A percentile compares a stretch with the other conserved stretches of the same genome.
phyloP scores from a whole-genome alignment of 1,139 yeast genomes.

The Yamadazyma triangularis region DNA sequence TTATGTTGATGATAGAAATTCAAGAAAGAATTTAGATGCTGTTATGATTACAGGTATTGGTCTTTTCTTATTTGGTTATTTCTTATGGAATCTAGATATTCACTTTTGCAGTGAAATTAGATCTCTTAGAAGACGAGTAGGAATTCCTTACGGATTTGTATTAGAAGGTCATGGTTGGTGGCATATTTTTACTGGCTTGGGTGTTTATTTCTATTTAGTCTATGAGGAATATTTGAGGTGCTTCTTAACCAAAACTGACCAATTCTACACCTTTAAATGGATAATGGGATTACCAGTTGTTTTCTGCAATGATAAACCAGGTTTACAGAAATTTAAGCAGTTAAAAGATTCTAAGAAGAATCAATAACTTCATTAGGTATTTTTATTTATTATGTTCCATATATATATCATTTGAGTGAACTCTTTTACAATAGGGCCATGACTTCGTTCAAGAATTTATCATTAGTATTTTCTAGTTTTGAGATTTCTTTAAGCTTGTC shows the following conservation, averaged over 20 bases:
- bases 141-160: constrained; percentile 83
- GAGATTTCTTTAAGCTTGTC: constrained; percentile 34
- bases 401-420: constrained; percentile 1
- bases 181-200: constrained; percentile 85
- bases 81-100: constrained; percentile 83
- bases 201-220: constrained; percentile 53
- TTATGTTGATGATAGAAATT: constrained; percentile 46
- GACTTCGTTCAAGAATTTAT: constrained; percentile 41
- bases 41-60: constrained; percentile 59
- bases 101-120: constrained; percentile 70
- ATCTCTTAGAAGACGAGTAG: constrained; percentile 56
- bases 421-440: constrained; percentile 29
- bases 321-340: constrained; percentile 19
- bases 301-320: constrained; percentile 24
- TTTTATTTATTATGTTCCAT: constrained; percentile 1
- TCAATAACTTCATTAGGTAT: no score
- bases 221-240: constrained; percentile 71
- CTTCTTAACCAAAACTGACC: constrained; percentile 49
- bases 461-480: constrained; percentile 18
- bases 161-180: constrained; percentile 98
- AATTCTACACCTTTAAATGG: constrained; percentile 51
- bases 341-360: no score
- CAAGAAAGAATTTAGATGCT: constrained; percentile 43
- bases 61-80: constrained; percentile 69
- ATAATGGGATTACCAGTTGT: constrained; percentile 39